Base-by-base conservation (phyloP, 768 basidiomycete genomes). In the Russula sp. region DNA sequence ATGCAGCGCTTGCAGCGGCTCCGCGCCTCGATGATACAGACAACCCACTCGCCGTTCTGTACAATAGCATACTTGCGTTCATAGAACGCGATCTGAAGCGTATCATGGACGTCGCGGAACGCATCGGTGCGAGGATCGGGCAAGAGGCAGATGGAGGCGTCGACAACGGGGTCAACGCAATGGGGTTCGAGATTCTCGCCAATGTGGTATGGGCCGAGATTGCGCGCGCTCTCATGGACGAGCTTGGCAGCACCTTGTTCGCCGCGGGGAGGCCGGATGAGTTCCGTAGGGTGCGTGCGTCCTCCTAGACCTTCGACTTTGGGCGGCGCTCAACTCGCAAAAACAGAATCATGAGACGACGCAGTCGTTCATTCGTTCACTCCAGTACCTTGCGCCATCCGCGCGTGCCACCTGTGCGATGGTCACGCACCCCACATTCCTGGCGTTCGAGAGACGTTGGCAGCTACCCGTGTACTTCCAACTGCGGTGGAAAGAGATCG, bases 391-490 rank as follows among this genome's bases (percentile, higher is more conserved):
- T 14, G 88, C 91, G 0, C 91, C 94, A 0, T 91, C 92, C 2
- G 74, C 80, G 16, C 78, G 80, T 34, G 82, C 90, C 3, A 81
- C 95, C 9, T 77, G 84, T 63, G 77, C 79, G 3, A 86, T 98
- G 82, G 84, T 92, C 3, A 71, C 77, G 4, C 89, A 93, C 72
- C 82, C 85, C 0, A 77, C 85, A 4, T 96, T 87, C 72, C 66
- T 70, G 27, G 74, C 85, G 1, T 97, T 98, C 71, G 84, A 89
- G 70, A 80, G 83, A 64, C 82, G 94, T 40, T 99, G 97, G 95
- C 97, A 98, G 71, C 81, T 99, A 3, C 91, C 93, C 1, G 89
- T 98, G 9, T 98, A 98, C 72, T 98, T 96, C 73, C 97, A 99
- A 70, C 77, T 99, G 64, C 83, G 96, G 49, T 96, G 95, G 93